Conservation (phyloP, 768 basidiomycete genomes). For the Heimioporus sp. region DNA sequence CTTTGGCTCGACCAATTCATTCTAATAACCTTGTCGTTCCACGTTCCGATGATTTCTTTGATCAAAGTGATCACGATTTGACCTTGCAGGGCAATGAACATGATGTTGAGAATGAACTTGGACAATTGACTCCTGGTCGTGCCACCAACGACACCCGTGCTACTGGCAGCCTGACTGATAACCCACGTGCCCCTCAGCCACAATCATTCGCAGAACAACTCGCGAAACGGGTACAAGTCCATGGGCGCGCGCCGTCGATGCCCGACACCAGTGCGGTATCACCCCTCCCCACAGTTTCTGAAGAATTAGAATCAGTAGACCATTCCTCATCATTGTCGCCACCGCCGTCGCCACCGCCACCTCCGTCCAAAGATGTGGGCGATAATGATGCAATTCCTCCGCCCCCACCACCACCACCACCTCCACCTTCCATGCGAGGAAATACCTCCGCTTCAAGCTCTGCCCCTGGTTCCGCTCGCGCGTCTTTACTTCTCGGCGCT, state of each 20-base stretch:
- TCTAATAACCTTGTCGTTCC: slow-evolving; percentile 43
- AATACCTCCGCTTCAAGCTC: slow-evolving; percentile 36
- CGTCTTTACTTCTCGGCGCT: slow-evolving; percentile 57
- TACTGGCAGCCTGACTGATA: slow-evolving; percentile 43
- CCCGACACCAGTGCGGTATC: slow-evolving; percentile 36
- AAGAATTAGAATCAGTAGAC: slow-evolving; percentile 32
- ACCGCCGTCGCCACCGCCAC: slow-evolving; percentile 23
- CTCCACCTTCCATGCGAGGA: slow-evolving; percentile 24
- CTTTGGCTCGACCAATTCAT: slow-evolving; percentile 38
- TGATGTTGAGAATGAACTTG: slow-evolving; percentile 58
- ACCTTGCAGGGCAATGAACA: slow-evolving; percentile 44
- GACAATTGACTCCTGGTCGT: slow-evolving; percentile 41
- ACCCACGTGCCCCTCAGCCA: slow-evolving; percentile 33
- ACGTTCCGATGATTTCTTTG: slow-evolving; percentile 40
- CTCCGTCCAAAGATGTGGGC: no score
- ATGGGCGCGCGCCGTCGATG: slow-evolving; percentile 42
- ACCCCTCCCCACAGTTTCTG: slow-evolving; percentile 38
- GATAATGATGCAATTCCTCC: no score
- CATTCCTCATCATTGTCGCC: slow-evolving; percentile 28
- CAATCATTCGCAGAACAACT: slow-evolving; percentile 63
- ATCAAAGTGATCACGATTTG: slow-evolving; percentile 43
- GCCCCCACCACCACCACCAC: slow-evolving; percentile 11
- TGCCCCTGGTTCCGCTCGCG: slow-evolving; percentile 48
- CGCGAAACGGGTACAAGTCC: slow-evolving; percentile 52
- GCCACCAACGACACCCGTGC: slow-evolving; percentile 50